phyloP scores from a whole-genome alignment of 164 flowering plant genomes.

The Stephania japonica region DNA sequence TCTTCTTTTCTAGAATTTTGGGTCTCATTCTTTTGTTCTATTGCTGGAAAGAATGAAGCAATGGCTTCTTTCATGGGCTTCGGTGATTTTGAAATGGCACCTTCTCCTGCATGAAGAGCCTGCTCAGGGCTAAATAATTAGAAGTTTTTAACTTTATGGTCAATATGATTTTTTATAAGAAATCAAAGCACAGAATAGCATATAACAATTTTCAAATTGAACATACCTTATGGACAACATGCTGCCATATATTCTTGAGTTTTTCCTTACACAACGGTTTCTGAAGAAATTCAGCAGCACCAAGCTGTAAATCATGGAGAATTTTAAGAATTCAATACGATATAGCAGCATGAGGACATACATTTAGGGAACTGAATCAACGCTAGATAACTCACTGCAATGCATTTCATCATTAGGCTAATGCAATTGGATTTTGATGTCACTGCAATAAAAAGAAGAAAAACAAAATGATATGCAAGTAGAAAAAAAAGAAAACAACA shows the following conservation, averaged over 20 bases:
- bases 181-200: not conserved
- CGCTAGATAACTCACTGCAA: constrained; percentile 53
- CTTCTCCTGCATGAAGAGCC: constrained; percentile 68
- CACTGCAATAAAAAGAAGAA: constrained; percentile 45
- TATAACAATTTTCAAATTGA: not conserved
- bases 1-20: constrained; percentile 21
- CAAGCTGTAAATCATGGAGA: constrained; percentile 47
- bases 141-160: not conserved
- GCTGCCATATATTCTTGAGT: constrained; percentile 88
- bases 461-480: not conserved
- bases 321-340: not conserved
- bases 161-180: not conserved
- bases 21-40: constrained; percentile 21
- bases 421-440: constrained; percentile 58
- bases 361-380: not conserved
- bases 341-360: not conserved
- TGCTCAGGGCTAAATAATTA: constrained; percentile 30
- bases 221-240: constrained; percentile 80
- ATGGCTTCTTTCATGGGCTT: constrained; percentile 55
- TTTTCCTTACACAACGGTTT: constrained; percentile 84
- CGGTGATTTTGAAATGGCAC: constrained; percentile 32
- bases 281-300: constrained; percentile 79
- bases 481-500: not conserved
- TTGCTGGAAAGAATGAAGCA: constrained; percentile 43
- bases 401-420: constrained; percentile 83